These are phyloP conservation scores for Ailanthus altissimus DNA, from an alignment of 345 rosid species.

Conservation along the genomic window DNA sequence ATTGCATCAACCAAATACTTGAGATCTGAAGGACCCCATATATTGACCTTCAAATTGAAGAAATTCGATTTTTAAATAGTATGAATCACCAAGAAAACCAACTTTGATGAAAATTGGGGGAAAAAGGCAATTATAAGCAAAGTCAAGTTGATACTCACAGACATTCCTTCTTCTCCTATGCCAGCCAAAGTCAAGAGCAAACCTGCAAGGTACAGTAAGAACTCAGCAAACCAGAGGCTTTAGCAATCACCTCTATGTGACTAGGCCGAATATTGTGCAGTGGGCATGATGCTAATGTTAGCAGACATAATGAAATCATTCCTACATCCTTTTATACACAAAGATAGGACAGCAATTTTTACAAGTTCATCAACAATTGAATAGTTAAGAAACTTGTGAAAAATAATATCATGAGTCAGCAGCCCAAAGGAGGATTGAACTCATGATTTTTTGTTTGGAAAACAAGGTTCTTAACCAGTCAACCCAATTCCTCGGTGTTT, in stretches of 20 bases:
- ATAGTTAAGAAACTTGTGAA: neutral
- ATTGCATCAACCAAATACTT: conserved; percentile 83
- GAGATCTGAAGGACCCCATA: conserved; percentile 99
- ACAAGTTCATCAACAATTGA: neutral
- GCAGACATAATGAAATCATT: neutral
- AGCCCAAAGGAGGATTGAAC: neutral
- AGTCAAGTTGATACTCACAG: conserved; percentile 54
- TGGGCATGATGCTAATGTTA: neutral
- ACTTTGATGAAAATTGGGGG: conserved; percentile 3
- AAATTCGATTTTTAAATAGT: conserved; percentile 14
- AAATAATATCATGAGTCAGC: neutral
- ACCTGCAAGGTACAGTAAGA: conserved; percentile 47
- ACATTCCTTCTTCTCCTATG: conserved; percentile 90
- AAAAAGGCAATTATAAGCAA: conserved; percentile 17
- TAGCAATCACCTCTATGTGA: neutral
- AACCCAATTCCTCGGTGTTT: neutral
- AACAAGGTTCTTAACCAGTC: neutral
- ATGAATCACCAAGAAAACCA: neutral
- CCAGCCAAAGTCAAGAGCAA: conserved; percentile 86
- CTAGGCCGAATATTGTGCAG: conserved; percentile 13
- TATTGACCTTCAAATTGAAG: conserved; percentile 61
- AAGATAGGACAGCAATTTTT: neutral
- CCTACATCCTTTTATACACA: neutral
- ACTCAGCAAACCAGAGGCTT: conserved; percentile 6
- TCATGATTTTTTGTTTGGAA: neutral